Percentiles rank a stretch among this genome's conserved stretches.
These are phyloP conservation scores for Ustilago trichophora DNA, from an alignment of 1,284 basidiomycete genomes.

Conservation along the genomic window DNA sequence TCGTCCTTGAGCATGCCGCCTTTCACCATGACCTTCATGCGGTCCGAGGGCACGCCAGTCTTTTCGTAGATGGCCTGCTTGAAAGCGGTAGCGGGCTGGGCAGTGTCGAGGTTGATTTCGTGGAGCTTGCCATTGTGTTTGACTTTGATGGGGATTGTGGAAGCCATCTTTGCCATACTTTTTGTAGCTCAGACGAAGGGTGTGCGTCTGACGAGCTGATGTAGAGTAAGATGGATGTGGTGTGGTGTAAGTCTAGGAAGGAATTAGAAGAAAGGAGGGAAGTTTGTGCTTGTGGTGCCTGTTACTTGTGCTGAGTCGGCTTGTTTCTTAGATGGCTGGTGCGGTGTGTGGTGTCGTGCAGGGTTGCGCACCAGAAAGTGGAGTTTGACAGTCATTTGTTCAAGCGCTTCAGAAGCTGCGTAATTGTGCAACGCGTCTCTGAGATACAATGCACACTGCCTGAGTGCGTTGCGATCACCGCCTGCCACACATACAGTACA, in stretches of 20 bases:
- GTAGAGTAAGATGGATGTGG: background rate
- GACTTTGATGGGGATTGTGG: constrained; percentile 74
- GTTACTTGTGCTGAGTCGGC: background rate
- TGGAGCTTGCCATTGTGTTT: constrained; percentile 85
- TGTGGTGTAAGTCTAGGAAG: background rate
- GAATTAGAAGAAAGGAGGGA: background rate
- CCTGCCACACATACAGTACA: too few relatives aligned
- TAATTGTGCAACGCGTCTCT: background rate
- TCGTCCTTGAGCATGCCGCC: constrained; percentile 88
- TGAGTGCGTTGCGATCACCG: too few relatives aligned
- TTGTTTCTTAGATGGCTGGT: background rate
- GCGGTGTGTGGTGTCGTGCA: background rate
- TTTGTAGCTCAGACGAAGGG: background rate
- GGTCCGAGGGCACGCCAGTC: constrained; percentile 85
- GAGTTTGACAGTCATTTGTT: constrained; percentile 2
- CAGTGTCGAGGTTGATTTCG: constrained; percentile 72
- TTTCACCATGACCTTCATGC: constrained; percentile 98
- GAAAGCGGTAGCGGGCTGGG: constrained; percentile 77
- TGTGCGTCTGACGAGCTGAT: too few relatives aligned
- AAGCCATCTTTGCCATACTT: constrained; percentile 65
- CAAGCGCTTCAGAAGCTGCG: background rate
- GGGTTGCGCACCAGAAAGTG: constrained; percentile 1
- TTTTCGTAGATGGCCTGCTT: constrained; percentile 82
- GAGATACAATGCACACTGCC: too few relatives aligned
- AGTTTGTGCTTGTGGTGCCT: background rate